Evolutionary conservation across 2,329 filamentous ascomycete species (phyloP), one percentile per base, ranked within the genome.

Genomic region (Ceratocystis diversiconidia): DNA sequence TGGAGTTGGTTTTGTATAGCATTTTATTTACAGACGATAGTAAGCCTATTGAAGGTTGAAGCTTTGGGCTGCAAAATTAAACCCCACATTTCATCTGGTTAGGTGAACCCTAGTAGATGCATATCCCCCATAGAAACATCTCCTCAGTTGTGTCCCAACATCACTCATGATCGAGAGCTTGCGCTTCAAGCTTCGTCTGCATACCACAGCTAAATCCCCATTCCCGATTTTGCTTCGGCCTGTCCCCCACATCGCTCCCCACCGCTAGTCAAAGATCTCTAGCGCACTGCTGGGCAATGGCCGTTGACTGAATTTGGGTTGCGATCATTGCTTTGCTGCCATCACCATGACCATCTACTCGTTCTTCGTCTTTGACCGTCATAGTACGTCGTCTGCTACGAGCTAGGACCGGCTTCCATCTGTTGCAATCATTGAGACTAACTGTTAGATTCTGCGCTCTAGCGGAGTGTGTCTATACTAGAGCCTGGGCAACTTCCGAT

Each of bases 281-380:
- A 15, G 36, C 50, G 12, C 36, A 7, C 28, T 65, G 62, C 19
- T 43, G 15, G 62, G 50, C 50, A 63, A 63, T 63, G 62, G 62
- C 46, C 17, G 46, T 25, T 63, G 46, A 36, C 62, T 55, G 62
- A 63, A 63, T 32, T 32, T 41, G 30, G 50, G 50, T 28, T 63
- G 28, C 46, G 46, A 52, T 52, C 62, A 50, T 52, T 61, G 30
- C 46, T 30, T 63, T 52, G 62, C 17, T 46, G 41, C 44, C 61
- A 60, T 62, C 44, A 57, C 71, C 73, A 97, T 99, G 94, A 86
- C 88, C 68, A 89, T 97, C 76, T 97, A 95, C 78, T 92, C 91
- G 68, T 96, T 99, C 78, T 96, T 96, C 81, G 96, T 99, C 74
- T 99, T 99, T 75, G 94, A 99, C 78, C 88, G 94, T 70, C 94